Evolutionary conservation across 163 green algal genomes (phyloP).

Genomic region (Volvox carteri): DNA sequence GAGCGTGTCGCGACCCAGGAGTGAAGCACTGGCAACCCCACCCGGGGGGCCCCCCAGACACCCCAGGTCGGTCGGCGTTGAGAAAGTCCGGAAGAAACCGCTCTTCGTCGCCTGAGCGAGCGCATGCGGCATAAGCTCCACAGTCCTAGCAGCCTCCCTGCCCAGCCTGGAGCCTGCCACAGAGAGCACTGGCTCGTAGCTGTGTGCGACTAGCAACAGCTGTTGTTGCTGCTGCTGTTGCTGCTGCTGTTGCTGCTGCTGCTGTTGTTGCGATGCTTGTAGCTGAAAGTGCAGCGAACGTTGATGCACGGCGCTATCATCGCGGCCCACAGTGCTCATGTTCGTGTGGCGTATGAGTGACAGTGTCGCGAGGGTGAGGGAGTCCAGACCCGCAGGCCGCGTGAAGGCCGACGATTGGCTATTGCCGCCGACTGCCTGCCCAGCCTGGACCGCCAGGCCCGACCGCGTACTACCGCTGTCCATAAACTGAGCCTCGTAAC

Average conservation of each 20-base stretch:
- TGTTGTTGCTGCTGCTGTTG: not conserved
- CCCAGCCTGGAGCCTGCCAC: not conserved
- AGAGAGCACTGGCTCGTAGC: not conserved
- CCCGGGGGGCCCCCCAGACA: too few relatives aligned
- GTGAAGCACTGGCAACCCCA: too few relatives aligned
- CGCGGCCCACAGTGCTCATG: not conserved
- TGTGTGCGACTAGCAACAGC: too few relatives aligned
- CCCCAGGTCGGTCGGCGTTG: not conserved
- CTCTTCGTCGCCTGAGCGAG: not conserved
- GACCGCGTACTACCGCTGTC: not conserved
- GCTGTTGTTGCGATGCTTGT: not conserved
- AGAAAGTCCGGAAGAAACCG: not conserved
- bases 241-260: not conserved
- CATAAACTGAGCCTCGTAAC: not conserved
- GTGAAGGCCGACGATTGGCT: not conserved
- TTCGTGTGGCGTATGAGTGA: not conserved
- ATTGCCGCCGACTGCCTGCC: not conserved
- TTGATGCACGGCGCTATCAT: not conserved
- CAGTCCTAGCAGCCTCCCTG: not conserved
- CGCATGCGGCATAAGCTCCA: not conserved
- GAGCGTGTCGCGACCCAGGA: too few relatives aligned
- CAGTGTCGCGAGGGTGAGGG: slow-evolving; percentile 13
- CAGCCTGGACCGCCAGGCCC: not conserved
- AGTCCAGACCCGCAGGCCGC: not conserved
- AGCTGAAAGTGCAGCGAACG: not conserved